Base-by-base conservation (phyloP, 306 rosid genomes). In the Acacia crassicarpa region DNA sequence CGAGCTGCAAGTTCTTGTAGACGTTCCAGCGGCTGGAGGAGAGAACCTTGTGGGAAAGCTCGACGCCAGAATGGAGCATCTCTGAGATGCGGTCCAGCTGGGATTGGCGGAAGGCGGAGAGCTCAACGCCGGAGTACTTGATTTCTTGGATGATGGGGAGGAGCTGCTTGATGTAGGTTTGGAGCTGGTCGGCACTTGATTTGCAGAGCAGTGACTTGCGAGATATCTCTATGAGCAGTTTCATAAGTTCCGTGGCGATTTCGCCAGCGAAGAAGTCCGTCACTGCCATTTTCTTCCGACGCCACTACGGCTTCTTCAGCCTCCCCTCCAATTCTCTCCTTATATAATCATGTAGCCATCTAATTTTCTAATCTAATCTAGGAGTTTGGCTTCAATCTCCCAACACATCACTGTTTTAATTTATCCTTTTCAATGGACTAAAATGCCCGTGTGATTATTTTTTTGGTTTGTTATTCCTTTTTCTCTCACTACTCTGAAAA, bases 221-320 rank as follows among this genome's bases (percentile, higher is more conserved):
- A 9, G 95, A 81, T 44, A 95, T 70, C 74, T 0, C 6, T 3
- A 86, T 0, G 3, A 93, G 90, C 83, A 82, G 76, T 83, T 79
- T 95, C 0, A 95, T 75, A 4, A 95, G 94, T 89, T 95, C 99
- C 23, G 97, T 85, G 22, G 84, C 85, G 8, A 95, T 92, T 83
- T 95, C 99, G 33, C 97, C 96, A 51, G 92, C 92, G 88, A 95
- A 95, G 80, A 91, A 86, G 76, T 95, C 99, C 22, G 89, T 87
- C 6, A 92, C 72, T 0, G 82, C 91, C 99, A 93, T 95, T 9
- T 12, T 51, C 71, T 40, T 43, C 46, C 72, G 14, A 30, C 14
- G 67, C 5, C 22, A 27, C 48, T 40, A 27, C 3, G 65, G 27
- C 16, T 59, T 48, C 44, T 3, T 58, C 30, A 0, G 4, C 13